Evolutionary conservation across 2,329 filamentous ascomycete species (phyloP).

Genomic region (Aphanoascus verrucosus): DNA sequence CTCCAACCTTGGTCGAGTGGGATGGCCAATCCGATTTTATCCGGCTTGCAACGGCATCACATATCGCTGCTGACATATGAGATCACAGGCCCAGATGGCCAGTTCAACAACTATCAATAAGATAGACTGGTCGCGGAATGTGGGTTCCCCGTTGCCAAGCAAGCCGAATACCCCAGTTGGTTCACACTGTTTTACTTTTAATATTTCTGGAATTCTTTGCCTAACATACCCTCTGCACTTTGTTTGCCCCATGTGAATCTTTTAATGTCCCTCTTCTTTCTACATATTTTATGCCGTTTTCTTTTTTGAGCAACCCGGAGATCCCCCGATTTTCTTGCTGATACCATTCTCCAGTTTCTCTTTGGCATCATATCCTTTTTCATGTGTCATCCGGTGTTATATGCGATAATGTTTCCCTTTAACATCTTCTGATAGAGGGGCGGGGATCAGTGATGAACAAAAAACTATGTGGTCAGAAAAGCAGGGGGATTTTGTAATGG

Average conservation of each 20-base stretch:
- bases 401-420: background rate
- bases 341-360: slow-evolving; percentile 8
- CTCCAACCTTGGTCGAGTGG: background rate
- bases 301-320: background rate
- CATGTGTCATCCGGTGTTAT: slow-evolving; percentile 6
- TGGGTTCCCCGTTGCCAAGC: background rate
- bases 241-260: background rate
- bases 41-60: slow-evolving; percentile 16
- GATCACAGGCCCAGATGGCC: slow-evolving; percentile 23
- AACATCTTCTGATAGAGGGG: slow-evolving; percentile 5
- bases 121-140: slow-evolving; percentile 4
- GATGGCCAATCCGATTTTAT: slow-evolving; percentile 13
- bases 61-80: slow-evolving; percentile 21
- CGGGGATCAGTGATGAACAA: slow-evolving; percentile 3
- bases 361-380: slow-evolving; percentile 1
- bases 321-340: background rate
- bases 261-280: slow-evolving; percentile 7
- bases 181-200: background rate
- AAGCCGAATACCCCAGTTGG: background rate
- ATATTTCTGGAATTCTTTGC: background rate
- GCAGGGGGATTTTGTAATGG: slow-evolving; percentile 7
- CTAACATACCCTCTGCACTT: slow-evolving; percentile 10
- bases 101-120: slow-evolving; percentile 23
- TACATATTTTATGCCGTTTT: slow-evolving; percentile 6
- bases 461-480: slow-evolving; percentile 4